phyloP scores from a whole-genome alignment of 768 basidiomycete genomes.

The Dictyophora rubrovolvata region DNA sequence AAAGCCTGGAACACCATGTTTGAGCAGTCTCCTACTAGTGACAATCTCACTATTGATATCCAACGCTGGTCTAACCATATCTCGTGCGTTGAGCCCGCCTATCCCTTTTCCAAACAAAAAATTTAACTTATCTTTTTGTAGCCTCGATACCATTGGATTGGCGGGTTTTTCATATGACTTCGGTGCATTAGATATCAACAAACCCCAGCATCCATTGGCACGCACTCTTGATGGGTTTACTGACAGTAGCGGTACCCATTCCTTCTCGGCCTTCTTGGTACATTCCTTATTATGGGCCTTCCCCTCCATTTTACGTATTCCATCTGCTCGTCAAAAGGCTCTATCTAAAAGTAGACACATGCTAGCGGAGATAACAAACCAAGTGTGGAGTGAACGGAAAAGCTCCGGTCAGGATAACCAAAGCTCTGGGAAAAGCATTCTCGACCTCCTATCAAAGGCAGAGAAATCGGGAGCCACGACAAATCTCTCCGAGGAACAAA shows the following conservation, averaged over 20 bases:
- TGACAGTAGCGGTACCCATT: conserved; percentile 8
- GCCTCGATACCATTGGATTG: conserved; percentile 12
- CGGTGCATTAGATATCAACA: conserved; percentile 1
- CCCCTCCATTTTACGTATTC: conserved; percentile 8
- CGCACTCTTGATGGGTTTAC: conserved; percentile 9
- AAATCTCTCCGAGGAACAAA: not conserved
- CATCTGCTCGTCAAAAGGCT: conserved; percentile 5
- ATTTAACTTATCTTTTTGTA: not conserved
- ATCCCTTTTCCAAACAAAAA: no score
- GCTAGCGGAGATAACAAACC: conserved; percentile 7
- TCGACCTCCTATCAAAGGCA: conserved; percentile 6
- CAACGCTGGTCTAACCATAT: conserved; percentile 14
- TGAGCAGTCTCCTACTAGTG: conserved; percentile 1
- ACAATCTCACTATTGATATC: conserved; percentile 10
- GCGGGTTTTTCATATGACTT: conserved; percentile 13
- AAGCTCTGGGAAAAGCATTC: conserved; percentile 9
- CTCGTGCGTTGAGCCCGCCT: conserved; percentile 1
- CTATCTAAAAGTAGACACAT: conserved; percentile 6
- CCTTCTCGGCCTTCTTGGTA: conserved; percentile 9
- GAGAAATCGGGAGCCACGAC: not conserved
- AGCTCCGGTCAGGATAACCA: not conserved
- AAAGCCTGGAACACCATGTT: conserved; percentile 9
- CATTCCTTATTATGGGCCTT: conserved; percentile 8
- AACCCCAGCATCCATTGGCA: conserved; percentile 6
- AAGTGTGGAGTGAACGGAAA: conserved; percentile 7